Percentiles rank a stretch among this genome's conserved stretches.
phyloP scores from a whole-genome alignment of 805 yeast genomes.

The Suhomyces prunicola region DNA sequence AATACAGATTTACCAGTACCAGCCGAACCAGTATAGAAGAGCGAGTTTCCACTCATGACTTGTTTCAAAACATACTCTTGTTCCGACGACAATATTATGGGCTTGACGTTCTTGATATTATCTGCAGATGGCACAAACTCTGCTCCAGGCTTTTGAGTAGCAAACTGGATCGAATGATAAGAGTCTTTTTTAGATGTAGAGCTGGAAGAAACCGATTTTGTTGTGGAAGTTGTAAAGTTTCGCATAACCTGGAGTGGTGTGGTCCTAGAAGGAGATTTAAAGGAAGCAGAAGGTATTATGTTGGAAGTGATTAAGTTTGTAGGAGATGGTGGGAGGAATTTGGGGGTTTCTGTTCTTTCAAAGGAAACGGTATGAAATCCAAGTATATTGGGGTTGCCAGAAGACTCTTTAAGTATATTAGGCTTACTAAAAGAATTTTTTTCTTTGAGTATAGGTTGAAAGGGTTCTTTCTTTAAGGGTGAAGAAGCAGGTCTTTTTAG shows the following conservation, averaged over 20 bases:
- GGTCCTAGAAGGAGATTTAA: not conserved
- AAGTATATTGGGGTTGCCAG: not conserved
- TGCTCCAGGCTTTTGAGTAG: slow-evolving; percentile 21
- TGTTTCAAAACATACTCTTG: slow-evolving; percentile 64
- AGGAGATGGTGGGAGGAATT: too few relatives aligned
- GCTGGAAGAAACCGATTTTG: not conserved
- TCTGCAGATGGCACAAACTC: slow-evolving; percentile 3
- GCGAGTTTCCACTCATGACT: slow-evolving; percentile 60
- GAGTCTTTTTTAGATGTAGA: not conserved
- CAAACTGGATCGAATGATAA: slow-evolving; percentile 26
- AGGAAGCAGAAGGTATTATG: not conserved
- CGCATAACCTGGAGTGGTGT: not conserved
- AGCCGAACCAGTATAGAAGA: slow-evolving; percentile 96
- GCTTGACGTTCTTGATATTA: slow-evolving; percentile 28
- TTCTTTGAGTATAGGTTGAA: not conserved
- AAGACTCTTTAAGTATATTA: not conserved
- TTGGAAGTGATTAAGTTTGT: not conserved
- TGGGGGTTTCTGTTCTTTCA: not conserved
- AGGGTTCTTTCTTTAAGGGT: not conserved
- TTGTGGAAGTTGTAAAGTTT: slow-evolving; percentile 7
- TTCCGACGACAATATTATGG: slow-evolving; percentile 46
- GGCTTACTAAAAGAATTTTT: not conserved
- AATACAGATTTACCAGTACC: slow-evolving; percentile 97
- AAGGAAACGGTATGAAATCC: slow-evolving; percentile 1
- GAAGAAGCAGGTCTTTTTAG: not conserved